Conservation (phyloP, 2,329 filamentous ascomycete genomes). For the Leptographium radiaticola region DNA sequence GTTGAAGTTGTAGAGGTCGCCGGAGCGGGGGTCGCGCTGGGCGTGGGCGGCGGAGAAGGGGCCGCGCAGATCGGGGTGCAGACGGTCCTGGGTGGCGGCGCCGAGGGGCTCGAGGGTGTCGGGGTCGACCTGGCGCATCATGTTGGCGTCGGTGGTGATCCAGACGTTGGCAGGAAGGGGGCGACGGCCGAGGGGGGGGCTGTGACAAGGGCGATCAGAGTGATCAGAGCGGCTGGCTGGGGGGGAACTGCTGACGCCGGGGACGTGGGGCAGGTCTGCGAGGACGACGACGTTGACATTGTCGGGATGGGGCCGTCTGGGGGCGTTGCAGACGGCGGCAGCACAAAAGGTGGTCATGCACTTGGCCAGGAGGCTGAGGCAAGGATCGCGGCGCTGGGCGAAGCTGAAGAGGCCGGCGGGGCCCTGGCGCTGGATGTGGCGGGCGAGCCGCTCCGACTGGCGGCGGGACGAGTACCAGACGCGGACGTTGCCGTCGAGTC, state of each 20-base stretch:
- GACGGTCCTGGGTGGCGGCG: conserved; percentile 39
- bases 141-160: conserved; percentile 40
- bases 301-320: conserved; percentile 14
- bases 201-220: neutral
- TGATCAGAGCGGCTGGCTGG: neutral
- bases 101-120: conserved; percentile 61
- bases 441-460: conserved; percentile 50
- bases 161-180: conserved; percentile 34
- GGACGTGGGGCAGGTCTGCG: conserved; percentile 41
- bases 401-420: conserved; percentile 47
- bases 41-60: conserved; percentile 58
- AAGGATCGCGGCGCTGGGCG: conserved; percentile 60
- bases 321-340: conserved; percentile 3
- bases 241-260: conserved; percentile 11
- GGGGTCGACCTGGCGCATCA: conserved; percentile 50
- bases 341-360: conserved; percentile 46
- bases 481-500: conserved; percentile 14
- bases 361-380: conserved; percentile 60
- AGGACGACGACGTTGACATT: conserved; percentile 57
- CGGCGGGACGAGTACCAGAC: conserved; percentile 62
- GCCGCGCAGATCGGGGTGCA: conserved; percentile 59
- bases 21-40: conserved; percentile 55
- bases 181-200: neutral
- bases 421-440: conserved; percentile 47
- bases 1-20: conserved; percentile 74